Percentiles rank a stretch among this genome's conserved stretches.
phyloP scores from a whole-genome alignment of 164 flowering plant genomes.

The Kingdonia uniflora region DNA sequence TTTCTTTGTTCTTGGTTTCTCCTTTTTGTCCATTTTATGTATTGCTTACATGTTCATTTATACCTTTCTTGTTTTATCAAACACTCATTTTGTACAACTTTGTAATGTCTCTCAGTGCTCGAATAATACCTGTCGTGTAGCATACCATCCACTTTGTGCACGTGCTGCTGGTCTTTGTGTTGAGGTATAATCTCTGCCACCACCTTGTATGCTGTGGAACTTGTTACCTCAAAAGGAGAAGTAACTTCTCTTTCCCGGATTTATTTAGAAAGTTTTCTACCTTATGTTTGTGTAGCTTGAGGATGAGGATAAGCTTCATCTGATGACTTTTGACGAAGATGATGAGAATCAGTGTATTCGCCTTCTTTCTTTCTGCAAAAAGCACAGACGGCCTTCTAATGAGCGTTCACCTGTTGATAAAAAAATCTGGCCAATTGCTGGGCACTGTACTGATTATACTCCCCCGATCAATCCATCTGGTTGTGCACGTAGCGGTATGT shows the following conservation, averaged over 20 bases:
- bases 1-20: not conserved
- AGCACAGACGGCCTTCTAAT: slow-evolving; percentile 71
- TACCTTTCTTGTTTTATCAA: not conserved
- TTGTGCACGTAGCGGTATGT: slow-evolving; percentile 84
- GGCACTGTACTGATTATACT: slow-evolving; percentile 37
- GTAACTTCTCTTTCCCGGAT: not conserved
- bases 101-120: slow-evolving; percentile 56
- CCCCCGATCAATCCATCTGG: slow-evolving; percentile 86
- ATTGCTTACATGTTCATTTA: not conserved
- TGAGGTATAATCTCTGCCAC: slow-evolving; percentile 44
- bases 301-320: slow-evolving; percentile 73
- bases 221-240: too few species aligned
- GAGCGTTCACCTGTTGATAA: slow-evolving; percentile 43
- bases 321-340: slow-evolving; percentile 70
- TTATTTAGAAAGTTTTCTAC: not conserved
- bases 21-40: not conserved
- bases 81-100: not conserved
- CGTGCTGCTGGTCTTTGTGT: slow-evolving; percentile 98
- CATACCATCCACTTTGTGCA: slow-evolving; percentile 99
- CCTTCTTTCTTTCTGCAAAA: slow-evolving; percentile 87
- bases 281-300: slow-evolving; percentile 46
- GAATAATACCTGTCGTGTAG: slow-evolving; percentile 67
- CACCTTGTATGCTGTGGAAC: too few species aligned
- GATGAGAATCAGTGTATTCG: slow-evolving; percentile 87
- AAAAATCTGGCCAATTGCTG: slow-evolving; percentile 19